Evolutionary conservation across 108 stramenopile species (phyloP), one percentile per base, ranked within the genome.

Genomic region (Skeletonema potamos): DNA sequence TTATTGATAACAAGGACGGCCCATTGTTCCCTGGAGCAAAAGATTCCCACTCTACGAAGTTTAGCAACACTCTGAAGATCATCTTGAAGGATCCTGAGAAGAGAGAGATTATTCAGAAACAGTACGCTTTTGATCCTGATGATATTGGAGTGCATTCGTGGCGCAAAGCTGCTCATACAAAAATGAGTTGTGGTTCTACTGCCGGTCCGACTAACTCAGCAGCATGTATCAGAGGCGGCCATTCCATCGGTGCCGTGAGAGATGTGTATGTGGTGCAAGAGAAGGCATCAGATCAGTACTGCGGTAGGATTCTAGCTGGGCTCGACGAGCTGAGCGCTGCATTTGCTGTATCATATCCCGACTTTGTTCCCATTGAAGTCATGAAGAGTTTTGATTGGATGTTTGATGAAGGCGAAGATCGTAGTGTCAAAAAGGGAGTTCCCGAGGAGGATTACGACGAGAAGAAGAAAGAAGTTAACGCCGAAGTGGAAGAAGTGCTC

Each of bases 271-370:
- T 63, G 18, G 62, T 41, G 26, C 62, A 63, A 43, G 62, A 63
- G 8, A 63, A 63, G 62, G 62, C 62, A 6, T 11, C 27, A 30
- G 64, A 65, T 37, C 39, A 11, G 17, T 65, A 65, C 12, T 65
- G 65, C 33, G 65, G 65, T n/a, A 28, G 65, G 13, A 66, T 66
- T 18, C 30, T 66, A 13, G 27, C 20, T 11, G 65, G 65, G 3
- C 65, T 66, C 9, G 51, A 48, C 4, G 65, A 54, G 37, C 65
- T 54, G 15, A 18, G 33, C 6, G 27, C 65, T 33, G 65, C 29
- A 30, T 66, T 66, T 66, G 65, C 65, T 6, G 65, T 54, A 5
- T 66, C 65, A 2, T 54, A 66, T 17, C 65, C 65, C 9, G 65
- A 54, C 29, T 66, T 66, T 66, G 54, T 66, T 6, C 51, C 51